Evolutionary conservation across 805 yeast species (phyloP).

Genomic region (Lipomyces kockii): DNA sequence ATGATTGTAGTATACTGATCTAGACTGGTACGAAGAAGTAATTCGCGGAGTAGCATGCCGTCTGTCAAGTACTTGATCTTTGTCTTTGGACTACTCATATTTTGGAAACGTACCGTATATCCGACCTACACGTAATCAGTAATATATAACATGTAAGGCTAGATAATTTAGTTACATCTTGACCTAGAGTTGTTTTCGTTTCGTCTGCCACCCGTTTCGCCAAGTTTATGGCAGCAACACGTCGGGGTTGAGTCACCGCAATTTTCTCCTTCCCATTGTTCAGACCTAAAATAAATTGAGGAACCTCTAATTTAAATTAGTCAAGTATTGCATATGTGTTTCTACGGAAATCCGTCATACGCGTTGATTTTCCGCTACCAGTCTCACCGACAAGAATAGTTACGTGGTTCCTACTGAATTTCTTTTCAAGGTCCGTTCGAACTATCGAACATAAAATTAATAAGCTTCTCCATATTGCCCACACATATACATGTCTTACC

Average conservation of each 20-base stretch:
- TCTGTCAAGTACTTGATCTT: conserved; percentile 86
- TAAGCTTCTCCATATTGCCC: not conserved
- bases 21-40: conserved; percentile 73
- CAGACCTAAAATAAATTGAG: conserved; percentile 76
- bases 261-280: conserved; percentile 55
- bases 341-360: conserved; percentile 16
- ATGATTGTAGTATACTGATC: conserved; percentile 73
- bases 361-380: conserved; percentile 98
- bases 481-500: not conserved
- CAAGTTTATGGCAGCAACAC: conserved; percentile 95
- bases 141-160: not conserved
- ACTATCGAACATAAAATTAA: not conserved
- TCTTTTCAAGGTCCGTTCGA: conserved; percentile 43
- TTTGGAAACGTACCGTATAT: conserved; percentile 89
- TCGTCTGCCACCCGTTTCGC: conserved; percentile 94
- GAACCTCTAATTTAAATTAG: conserved; percentile 56
- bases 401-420: conserved; percentile 62
- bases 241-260: conserved; percentile 95
- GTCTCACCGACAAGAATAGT: conserved; percentile 92
- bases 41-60: conserved; percentile 94
- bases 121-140: conserved; percentile 57
- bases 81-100: conserved; percentile 63
- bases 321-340: not conserved
- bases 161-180: conserved; percentile 50
- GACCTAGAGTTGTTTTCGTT: conserved; percentile 74